Evolutionary conservation across 176 grass and related monocot species (phyloP), one percentile per base, ranked within the genome.

Genomic region (Oryza meyeriana): DNA sequence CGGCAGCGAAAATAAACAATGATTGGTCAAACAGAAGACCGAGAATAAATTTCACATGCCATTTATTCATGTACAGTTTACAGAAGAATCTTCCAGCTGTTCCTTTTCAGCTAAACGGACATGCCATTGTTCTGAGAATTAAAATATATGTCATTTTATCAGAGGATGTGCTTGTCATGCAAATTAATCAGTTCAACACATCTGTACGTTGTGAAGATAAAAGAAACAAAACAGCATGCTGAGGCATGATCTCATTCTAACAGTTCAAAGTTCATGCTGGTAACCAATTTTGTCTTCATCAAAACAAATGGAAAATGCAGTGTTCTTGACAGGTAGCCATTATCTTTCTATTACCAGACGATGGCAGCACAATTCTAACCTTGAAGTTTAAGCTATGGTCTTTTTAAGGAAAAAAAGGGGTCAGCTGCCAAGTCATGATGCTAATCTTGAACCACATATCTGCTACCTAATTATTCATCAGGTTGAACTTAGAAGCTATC

Each of bases 171-270:
- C 36, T 64, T 64, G 67, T 41, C 67, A 70, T 76, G 71, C 84
- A 92, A 76, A 89, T 92, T 84, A 80, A 84, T 92, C 84, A 16
- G 64, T 87, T 80, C 80, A 89, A 28, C 86, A 71, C 72, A 87
- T 79, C 71, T 87, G 31, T 64, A 85, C 11, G 27, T 12, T 50
- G 32, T 78, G 40, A 77, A 72, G 86, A 79, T 12, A 27, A 10
- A 83, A 47, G 76, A 26, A 80, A 28, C 55, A 28, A 71, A 18
- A 77, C 0, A 67, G 17, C 12, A 22, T 83, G 27, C 0, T 10
- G 13, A 26, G 72, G 8, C 66, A 61, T 71, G n/a, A 32, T 81
- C 34, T 61, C 45, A 11, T 40, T 28, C 31, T 41, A 29, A 29
- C 31, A 58, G 34, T 62, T 31, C 35, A 29, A 22, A 58, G 34